Percentiles rank a stretch among this genome's conserved stretches.
phyloP scores from a whole-genome alignment of 208 protist genomes.

The Vickermania spadyakhi region DNA sequence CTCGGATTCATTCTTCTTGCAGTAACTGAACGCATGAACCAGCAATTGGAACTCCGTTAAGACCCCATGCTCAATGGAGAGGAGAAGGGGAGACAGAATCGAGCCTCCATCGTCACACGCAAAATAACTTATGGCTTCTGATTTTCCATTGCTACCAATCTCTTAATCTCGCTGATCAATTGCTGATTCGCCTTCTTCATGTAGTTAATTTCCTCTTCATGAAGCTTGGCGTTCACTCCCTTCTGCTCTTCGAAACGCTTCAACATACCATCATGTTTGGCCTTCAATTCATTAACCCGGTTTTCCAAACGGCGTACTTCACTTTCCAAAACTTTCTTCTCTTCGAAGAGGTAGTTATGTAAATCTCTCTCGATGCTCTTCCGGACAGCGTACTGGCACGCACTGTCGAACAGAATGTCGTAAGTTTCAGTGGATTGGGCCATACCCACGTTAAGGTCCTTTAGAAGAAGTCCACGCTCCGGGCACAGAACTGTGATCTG shows the following conservation, averaged over 20 bases:
- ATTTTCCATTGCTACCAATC: slow-evolving; percentile 22
- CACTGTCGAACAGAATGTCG: slow-evolving; percentile 77
- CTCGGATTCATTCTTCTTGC: too few relatives aligned
- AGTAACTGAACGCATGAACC: too few relatives aligned
- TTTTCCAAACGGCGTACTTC: slow-evolving; percentile 84
- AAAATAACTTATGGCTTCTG: too few relatives aligned
- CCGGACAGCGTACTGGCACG: slow-evolving; percentile 75
- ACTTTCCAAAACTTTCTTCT: slow-evolving; percentile 58
- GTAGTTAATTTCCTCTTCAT: slow-evolving; percentile 86
- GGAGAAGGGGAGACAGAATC: too few relatives aligned
- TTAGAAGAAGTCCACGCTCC: slow-evolving; percentile 74
- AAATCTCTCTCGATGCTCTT: slow-evolving; percentile 85
- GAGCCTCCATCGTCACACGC: too few relatives aligned
- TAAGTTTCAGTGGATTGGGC: slow-evolving; percentile 65
- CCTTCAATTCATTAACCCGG: slow-evolving; percentile 72
- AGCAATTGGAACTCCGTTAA: too few relatives aligned
- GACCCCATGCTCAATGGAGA: too few relatives aligned
- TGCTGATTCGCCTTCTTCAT: slow-evolving; percentile 80
- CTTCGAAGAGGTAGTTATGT: slow-evolving; percentile 40
- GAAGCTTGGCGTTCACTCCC: slow-evolving; percentile 38
- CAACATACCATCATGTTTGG: slow-evolving; percentile 67
- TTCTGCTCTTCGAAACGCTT: slow-evolving; percentile 84
- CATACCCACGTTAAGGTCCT: slow-evolving; percentile 54
- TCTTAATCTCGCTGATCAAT: slow-evolving; percentile 84
- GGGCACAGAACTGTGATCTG: slow-evolving; percentile 81